Percentiles rank a stretch among this genome's conserved stretches.
Conservation (phyloP, 164 flowering plant genomes). For the Magnolia sinica region DNA sequence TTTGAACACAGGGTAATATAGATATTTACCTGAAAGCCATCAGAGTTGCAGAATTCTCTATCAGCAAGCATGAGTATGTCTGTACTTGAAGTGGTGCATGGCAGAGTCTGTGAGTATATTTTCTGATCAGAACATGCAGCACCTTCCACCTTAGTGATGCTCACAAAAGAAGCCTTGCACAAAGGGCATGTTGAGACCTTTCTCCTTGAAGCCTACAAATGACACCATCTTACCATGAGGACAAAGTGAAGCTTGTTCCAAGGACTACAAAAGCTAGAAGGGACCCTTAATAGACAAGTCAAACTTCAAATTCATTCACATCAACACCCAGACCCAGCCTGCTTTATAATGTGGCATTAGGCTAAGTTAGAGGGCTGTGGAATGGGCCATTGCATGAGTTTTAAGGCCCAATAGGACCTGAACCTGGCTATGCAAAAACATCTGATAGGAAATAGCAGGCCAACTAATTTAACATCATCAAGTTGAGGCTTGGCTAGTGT, state of each 20-base stretch:
- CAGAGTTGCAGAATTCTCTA: slow-evolving; percentile 19
- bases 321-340: neutral
- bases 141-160: slow-evolving; percentile 70
- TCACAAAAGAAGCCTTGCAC: slow-evolving; percentile 73
- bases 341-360: neutral
- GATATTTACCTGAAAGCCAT: slow-evolving; percentile 40
- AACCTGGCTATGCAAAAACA: too few relatives aligned
- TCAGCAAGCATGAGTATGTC: slow-evolving; percentile 44
- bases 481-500: too few relatives aligned
- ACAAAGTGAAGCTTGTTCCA: neutral
- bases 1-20: neutral
- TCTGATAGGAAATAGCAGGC: too few relatives aligned
- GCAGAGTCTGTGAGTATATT: slow-evolving; percentile 85
- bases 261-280: neutral
- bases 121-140: slow-evolving; percentile 71
- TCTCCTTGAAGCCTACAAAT: slow-evolving; percentile 51
- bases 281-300: neutral
- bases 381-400: too few relatives aligned
- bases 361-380: too few relatives aligned
- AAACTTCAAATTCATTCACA: neutral
- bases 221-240: neutral
- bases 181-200: slow-evolving; percentile 76
- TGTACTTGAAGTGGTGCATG: slow-evolving; percentile 30
- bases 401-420: too few relatives aligned
- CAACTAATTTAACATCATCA: too few relatives aligned